Evolutionary conservation across 2,329 filamentous ascomycete genomes (phyloP).

Genomic region (Exophiala oligosperma): DNA sequence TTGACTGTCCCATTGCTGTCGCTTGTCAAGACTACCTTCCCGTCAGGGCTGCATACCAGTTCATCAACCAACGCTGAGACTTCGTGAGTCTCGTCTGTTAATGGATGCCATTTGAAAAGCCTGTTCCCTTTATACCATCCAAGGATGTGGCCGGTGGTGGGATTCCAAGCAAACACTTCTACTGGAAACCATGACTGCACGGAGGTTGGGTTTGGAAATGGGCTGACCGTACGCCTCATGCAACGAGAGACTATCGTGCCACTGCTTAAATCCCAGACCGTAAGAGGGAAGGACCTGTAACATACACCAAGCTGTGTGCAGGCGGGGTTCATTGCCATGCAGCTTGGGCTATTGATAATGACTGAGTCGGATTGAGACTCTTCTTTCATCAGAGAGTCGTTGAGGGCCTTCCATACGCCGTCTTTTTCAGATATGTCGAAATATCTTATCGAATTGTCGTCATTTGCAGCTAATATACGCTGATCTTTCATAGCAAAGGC

Average conservation of each 20-base stretch:
- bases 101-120: conserved; percentile 40
- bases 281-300: conserved; percentile 24
- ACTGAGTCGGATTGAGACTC: background rate
- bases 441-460: conserved; percentile 6
- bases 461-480: conserved; percentile 6
- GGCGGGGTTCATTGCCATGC: conserved; percentile 22
- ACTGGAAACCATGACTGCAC: conserved; percentile 9
- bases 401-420: background rate
- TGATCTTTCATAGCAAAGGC: conserved; percentile 6
- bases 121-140: conserved; percentile 36
- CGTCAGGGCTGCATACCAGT: conserved; percentile 11
- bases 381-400: conserved; percentile 5
- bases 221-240: background rate
- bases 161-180: conserved; percentile 31
- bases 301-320: conserved; percentile 24
- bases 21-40: no score
- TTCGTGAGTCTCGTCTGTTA: conserved; percentile 32
- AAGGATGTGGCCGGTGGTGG: conserved; percentile 32
- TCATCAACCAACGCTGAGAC: conserved; percentile 25
- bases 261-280: conserved; percentile 21
- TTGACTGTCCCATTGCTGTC: conserved; percentile 29
- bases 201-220: background rate
- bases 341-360: conserved; percentile 19
- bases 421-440: conserved; percentile 1
- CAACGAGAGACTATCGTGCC: conserved; percentile 5